Evolutionary conservation across 208 protist genomes (phyloP).

Genomic region (Spongospora subterranea): DNA sequence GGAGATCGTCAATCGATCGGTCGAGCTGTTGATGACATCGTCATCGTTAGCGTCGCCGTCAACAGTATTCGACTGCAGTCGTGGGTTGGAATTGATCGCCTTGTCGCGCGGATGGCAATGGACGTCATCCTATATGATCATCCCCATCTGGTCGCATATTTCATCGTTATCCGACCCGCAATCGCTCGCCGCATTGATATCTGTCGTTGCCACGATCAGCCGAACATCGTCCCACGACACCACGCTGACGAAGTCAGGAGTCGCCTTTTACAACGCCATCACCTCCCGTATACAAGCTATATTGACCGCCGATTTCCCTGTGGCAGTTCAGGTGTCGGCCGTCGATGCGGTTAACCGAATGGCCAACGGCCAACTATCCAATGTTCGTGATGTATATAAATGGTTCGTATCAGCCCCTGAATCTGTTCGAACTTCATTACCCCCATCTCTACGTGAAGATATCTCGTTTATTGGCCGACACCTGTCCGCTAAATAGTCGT

Average conservation of each 20-base stretch:
- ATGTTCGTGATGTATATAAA: not conserved
- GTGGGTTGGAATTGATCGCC: not conserved
- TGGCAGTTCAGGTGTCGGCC: conserved; percentile 4
- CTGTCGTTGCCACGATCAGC: not conserved
- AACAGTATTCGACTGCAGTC: not conserved
- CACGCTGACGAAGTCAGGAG: not conserved
- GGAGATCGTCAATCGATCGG: not conserved
- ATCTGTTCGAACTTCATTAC: not conserved
- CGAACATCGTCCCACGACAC: not conserved
- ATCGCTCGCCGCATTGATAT: not conserved
- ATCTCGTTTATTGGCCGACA: conserved; percentile 27
- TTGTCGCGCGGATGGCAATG: conserved; percentile 37
- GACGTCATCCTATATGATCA: not conserved
- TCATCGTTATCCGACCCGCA: not conserved
- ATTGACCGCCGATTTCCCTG: not conserved
- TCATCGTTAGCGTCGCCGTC: not conserved
- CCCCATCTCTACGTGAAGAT: not conserved
- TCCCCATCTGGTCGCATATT: not conserved
- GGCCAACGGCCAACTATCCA: conserved; percentile 21
- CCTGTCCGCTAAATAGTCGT: too few relatives aligned
- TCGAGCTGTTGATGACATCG: not conserved
- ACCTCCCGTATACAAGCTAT: not conserved
- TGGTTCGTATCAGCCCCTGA: conserved; percentile 27
- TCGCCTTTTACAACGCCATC: not conserved
- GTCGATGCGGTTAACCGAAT: not conserved